Evolutionary conservation across 108 stramenopile species (phyloP), one percentile per base, ranked within the genome.

Genomic region (Nitzschia putrida): DNA sequence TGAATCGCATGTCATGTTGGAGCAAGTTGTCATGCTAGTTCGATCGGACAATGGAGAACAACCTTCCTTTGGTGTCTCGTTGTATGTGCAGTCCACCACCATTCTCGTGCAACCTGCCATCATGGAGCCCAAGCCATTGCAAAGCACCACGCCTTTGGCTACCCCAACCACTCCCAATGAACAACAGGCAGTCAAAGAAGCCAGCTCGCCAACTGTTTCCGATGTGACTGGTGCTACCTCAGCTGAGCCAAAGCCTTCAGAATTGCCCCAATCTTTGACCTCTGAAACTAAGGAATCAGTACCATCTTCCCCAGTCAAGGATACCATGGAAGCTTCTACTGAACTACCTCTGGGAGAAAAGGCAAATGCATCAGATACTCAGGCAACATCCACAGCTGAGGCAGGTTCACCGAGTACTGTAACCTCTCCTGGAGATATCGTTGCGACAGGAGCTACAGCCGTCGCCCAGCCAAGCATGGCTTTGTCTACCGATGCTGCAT

Each of bases 21-120:
- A 66, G 13, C 18, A 73, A 8, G 21, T 43, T 10, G 70, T 81
- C 14, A 58, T 80, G 21, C 51, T 76, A 51, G 43, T 86, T 21
- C 68, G 69, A 84, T 41, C 57, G 50, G 22, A 21, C 45, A 16
- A 52, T 55, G 57, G 54, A 21, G 58, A 69, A 25, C 57, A 70
- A 29, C 76, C 82, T 7, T 18, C 47, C 2, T 88, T 86, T 77
- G 88, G 88, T 24, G 85, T 88, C 29, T 74, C 66, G 37, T 45
- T 88, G 24, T 47, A 80, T 24, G 66, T 47, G 23, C 66, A 79
- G 21, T 70, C 77, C 14, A 72, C 65, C 43, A 83, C 80, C 59
- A 79, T 73, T 4, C 64, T 88, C 66, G 81, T 88, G 40, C 16
- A 29, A 26, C 47, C 26, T 13, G 8, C 34, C 5, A 2, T 50